Base-by-base conservation (phyloP, 306 rosid genomes). In the Cicer chorassanicum region DNA sequence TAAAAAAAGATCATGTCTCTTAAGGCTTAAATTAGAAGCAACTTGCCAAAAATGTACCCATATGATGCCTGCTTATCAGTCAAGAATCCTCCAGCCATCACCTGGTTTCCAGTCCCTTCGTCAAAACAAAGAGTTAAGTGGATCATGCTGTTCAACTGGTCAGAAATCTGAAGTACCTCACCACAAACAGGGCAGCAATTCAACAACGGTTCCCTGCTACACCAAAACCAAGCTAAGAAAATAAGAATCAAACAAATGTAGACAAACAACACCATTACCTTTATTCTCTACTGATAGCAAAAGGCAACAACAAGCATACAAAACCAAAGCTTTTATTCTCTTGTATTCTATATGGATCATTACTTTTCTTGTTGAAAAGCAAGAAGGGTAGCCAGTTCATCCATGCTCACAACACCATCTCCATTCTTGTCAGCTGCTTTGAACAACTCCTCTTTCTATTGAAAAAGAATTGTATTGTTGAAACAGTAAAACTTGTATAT, bases 121-220 rank as follows among this genome's bases (percentile, higher is more conserved):
- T 93, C 98, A 80, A 93, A 93, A 85, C 98, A 93, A 6, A 93
- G 87, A 45, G 94, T 88, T 83, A 93, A 67, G 86, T 91, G 98
- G 81, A 91, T 88, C 85, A 91, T 82, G 76, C 77, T 79, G 86
- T 82, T 88, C 82, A 94, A 83, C 84, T 76, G 83, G 84, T 91
- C 92, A 79, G 93, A 87, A 84, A 84, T 88, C 11, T 81, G 85
- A 77, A 94, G 96, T 77, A 59, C 79, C 90, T 94, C 98, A 39
- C 97, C 98, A 84, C 98, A 94, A 78, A 94, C 98, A 82, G 97
- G 97, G 78, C 97, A 94, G 85, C 95, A 82, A 74, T 79, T 91
- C 81, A 91, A 70, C 81, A 94, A 59, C 36, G 97, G 87, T 66
- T 94, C 89, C 93, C 98, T 94, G 94, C 70, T 83, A 82, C 55